phyloP scores from a whole-genome alignment of 2,329 filamentous ascomycete species.

The Lasiodiplodia theobromae region DNA sequence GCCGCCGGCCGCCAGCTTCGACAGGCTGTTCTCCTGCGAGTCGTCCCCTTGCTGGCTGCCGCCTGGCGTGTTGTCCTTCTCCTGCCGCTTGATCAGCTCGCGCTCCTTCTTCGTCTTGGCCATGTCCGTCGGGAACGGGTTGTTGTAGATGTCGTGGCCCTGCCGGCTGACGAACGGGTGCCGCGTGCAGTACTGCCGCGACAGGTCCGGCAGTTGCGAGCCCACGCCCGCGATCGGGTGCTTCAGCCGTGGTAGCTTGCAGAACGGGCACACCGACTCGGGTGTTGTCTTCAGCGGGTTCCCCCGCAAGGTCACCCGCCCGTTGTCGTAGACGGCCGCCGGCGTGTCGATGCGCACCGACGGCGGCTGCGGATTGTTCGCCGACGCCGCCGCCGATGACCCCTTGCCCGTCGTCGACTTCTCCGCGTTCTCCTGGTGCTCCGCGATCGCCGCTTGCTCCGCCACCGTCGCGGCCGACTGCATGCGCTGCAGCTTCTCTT shows the following conservation, averaged over 20 bases:
- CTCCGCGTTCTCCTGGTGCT: slow-evolving; percentile 62
- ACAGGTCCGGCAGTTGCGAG: slow-evolving; percentile 67
- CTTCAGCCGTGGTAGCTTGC: slow-evolving; percentile 75
- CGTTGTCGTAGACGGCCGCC: slow-evolving; percentile 74
- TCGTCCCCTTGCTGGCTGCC: slow-evolving; percentile 45
- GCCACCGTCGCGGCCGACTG: slow-evolving; percentile 63
- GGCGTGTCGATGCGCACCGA: slow-evolving; percentile 64
- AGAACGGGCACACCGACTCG: slow-evolving; percentile 76
- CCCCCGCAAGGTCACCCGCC: slow-evolving; percentile 71
- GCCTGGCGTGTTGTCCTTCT: slow-evolving; percentile 55
- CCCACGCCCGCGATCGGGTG: slow-evolving; percentile 76
- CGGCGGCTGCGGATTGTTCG: slow-evolving; percentile 56
- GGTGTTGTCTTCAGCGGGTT: slow-evolving; percentile 75
- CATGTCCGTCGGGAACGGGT: slow-evolving; percentile 77
- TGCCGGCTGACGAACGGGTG: slow-evolving; percentile 78
- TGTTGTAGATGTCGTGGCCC: slow-evolving; percentile 82
- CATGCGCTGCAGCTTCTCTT: slow-evolving; percentile 77
- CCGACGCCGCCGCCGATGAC: not conserved
- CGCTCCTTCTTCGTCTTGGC: slow-evolving; percentile 80
- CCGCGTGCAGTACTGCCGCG: slow-evolving; percentile 76
- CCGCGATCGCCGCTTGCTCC: slow-evolving; percentile 46
- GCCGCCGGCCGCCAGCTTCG: slow-evolving; percentile 58
- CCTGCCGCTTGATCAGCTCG: slow-evolving; percentile 56
- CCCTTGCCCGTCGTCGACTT: slow-evolving; percentile 50
- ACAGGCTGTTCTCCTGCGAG: slow-evolving; percentile 45